Base-by-base conservation (phyloP, 331 rosid genomes). In the Spiraea crenata region DNA sequence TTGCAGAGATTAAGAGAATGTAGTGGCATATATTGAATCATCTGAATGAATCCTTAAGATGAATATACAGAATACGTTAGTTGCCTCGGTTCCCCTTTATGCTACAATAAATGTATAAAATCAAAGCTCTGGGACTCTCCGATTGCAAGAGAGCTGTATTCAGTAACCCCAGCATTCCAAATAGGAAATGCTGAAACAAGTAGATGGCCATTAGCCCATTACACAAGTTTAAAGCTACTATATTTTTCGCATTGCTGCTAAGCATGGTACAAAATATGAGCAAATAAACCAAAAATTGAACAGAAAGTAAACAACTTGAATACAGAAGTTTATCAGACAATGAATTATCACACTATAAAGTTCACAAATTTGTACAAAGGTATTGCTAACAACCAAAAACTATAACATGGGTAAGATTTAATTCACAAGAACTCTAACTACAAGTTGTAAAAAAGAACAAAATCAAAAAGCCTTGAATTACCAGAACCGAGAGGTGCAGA, bases 401-500 rank as follows among this genome's bases (percentile, higher is more conserved):
- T 1, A 0, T 10, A 15, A 55, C 14, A 41, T 55, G 54, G 64
- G 64, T 42, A 8, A 0, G 3, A 25, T 41, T 3, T 20, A 0
- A 13, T 20, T 5, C 63, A 7, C 48, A 48, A 76, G 65, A 66
- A 54, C 16, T n/a, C 19, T 45, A 10, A 65, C 51, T 25, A 4
- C 40, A 72, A 57, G 64, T 3, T 48, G 58, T 19, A 10, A 59
- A 19, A 10, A 59, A 38, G 39, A 57, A n/a, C 12, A 20, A 56
- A 42, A n/a, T 15, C 25, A 77, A 61, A 41, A 25, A 25, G 31
- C 31, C 20, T 46, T 38, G 76, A 71, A 42, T 73, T 85, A 90
- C 97, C 95, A 90, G 88, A 87, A 93, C 4, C 96, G 98, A 75
- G 97, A 90, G 31, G 97, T 93, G 88, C 96, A 93, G 85, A 90